Evolutionary conservation across 1,139 yeast species (phyloP), one percentile per base, ranked within the genome.

Genomic region (Pneumocystis wakefieldiae): DNA sequence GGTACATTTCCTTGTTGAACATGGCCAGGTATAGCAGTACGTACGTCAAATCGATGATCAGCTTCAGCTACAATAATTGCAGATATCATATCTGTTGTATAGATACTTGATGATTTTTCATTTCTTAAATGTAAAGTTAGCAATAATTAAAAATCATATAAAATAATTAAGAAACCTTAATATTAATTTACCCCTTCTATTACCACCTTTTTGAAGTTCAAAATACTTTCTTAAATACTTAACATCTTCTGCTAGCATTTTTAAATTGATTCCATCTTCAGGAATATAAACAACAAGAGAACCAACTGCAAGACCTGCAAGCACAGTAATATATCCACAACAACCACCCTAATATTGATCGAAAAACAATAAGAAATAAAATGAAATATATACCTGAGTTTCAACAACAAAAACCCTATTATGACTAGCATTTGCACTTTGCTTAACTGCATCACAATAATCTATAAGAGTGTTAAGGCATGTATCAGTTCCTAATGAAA

Each of bases 1-100:
- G 98, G 98, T 63, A 84, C 82, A 66, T 95, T 96, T 74, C 98
- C 98, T 76, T 92, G 98, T 78, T 92, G 98, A 63, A 90, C 95
- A 73, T 92, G 98, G 37, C 98, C 98, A 14, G 98, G 98, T 64
- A 91, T 85, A 17, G 98, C 98, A 3, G 96, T 90, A 75, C 95
- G 86, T 24, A 95, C 87, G 71, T 91, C 97, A 72, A 90, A 92
- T 67, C 81, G 79, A 62, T 87, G 86, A 62, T 81, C 77, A 58
- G 90, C 83, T 70, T 89, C 92, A 68, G 86, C 86, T 68, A 84
- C 83, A 70, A 91, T 84, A 67, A 92, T 88, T 66, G 87, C 85
- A 38, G 95, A 90, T 70, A 92, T 80, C 66, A 87, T 80, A 67
- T 87, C 83, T 7, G 97, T 88, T 39, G 91, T 80, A 73, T 88